These are phyloP conservation scores for Pseudocercospora cruenta DNA, from an alignment of 2,329 filamentous ascomycete genomes.

Conservation along the genomic window DNA sequence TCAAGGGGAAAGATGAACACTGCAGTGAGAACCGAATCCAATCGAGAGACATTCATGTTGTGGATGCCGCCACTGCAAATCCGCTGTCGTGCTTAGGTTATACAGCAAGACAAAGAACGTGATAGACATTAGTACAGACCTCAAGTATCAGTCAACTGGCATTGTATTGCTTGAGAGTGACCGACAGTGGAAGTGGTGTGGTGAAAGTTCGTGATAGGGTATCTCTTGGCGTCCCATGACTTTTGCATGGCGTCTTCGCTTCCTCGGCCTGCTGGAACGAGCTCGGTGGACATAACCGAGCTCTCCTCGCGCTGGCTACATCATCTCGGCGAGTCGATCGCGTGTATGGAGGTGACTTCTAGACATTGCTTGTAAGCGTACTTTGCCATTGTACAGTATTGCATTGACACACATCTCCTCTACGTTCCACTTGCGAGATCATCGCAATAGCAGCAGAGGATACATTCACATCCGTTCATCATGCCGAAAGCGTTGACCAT, in stretches of 20 bases:
- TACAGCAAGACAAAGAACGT: background rate
- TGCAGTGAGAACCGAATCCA: background rate
- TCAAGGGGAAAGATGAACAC: background rate
- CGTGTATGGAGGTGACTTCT: background rate
- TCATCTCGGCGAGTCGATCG: background rate
- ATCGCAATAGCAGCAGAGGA: background rate
- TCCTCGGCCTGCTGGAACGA: background rate
- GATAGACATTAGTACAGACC: background rate
- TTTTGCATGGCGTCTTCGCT: background rate
- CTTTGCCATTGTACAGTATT: background rate
- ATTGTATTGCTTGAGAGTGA: background rate
- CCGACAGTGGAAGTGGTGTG: background rate
- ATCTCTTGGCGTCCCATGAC: background rate
- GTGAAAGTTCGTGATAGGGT: background rate
- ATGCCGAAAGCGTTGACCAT: conserved; percentile 65
- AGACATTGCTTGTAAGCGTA: background rate
- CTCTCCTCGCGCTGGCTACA: background rate
- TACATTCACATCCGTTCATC: conserved; percentile 11
- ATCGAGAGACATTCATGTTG: background rate
- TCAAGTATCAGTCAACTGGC: background rate
- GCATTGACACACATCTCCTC: background rate
- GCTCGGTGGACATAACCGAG: background rate
- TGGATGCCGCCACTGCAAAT: background rate
- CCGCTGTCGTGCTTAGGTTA: background rate
- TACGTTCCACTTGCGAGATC: background rate